Percentiles rank a stretch among this genome's conserved stretches.
Conservation (phyloP, 1,139 yeast species). For the Pneumocystis carinii region DNA sequence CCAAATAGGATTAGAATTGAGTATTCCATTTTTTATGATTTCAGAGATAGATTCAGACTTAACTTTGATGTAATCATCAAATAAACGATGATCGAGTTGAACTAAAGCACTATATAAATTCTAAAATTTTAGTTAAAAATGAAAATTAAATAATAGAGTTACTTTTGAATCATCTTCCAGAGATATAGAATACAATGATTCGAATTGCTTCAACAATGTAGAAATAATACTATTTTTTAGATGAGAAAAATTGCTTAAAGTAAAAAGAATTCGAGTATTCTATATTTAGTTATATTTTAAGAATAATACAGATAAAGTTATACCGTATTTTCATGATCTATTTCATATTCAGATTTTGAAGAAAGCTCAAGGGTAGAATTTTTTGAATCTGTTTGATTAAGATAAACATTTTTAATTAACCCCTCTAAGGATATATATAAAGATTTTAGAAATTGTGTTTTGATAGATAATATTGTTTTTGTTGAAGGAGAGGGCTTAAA, state of each 20-base stretch:
- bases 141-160: slow-evolving; percentile 17
- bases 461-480: slow-evolving; percentile 30
- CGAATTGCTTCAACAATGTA: slow-evolving; percentile 33
- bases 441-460: slow-evolving; percentile 27
- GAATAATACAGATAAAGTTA: slow-evolving; percentile 20
- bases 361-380: neutral
- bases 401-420: slow-evolving; percentile 15
- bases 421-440: slow-evolving; percentile 23
- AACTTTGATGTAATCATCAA: slow-evolving; percentile 36
- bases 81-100: slow-evolving; percentile 37
- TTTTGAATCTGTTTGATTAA: slow-evolving; percentile 3
- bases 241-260: slow-evolving; percentile 37
- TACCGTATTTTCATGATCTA: neutral
- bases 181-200: slow-evolving; percentile 33
- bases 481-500: slow-evolving; percentile 33
- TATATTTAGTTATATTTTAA: slow-evolving; percentile 4
- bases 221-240: slow-evolving; percentile 35
- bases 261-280: slow-evolving; percentile 12
- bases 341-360: neutral
- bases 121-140: slow-evolving; percentile 26
- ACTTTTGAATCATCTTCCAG: neutral
- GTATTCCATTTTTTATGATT: slow-evolving; percentile 35
- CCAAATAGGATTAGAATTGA: slow-evolving; percentile 33
- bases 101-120: slow-evolving; percentile 30
- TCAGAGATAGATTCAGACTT: slow-evolving; percentile 35